phyloP scores from a whole-genome alignment of 2,329 filamentous ascomycete genomes.

The Ilyonectria robusta region DNA sequence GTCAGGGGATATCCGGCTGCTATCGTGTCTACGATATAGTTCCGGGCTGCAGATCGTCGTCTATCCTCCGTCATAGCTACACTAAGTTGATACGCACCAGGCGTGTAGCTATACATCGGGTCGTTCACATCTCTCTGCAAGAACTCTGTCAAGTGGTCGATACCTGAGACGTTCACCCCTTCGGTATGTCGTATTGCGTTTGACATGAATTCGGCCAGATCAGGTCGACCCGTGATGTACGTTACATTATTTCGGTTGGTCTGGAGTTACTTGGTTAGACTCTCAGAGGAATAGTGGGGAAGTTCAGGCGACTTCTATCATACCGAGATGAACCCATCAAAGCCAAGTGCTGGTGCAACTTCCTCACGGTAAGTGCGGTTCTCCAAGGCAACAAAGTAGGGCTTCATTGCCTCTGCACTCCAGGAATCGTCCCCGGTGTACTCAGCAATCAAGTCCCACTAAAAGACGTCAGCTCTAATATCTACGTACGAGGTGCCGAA shows the following conservation, averaged over 20 bases:
- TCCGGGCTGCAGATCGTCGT: slow-evolving; percentile 31
- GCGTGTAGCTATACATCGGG: slow-evolving; percentile 45
- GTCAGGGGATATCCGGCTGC: slow-evolving; percentile 63
- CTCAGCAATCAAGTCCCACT: slow-evolving; percentile 52
- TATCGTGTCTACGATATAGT: slow-evolving; percentile 56
- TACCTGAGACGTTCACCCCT: slow-evolving; percentile 37
- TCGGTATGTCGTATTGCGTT: slow-evolving; percentile 29
- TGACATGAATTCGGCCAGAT: slow-evolving; percentile 27
- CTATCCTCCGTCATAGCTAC: slow-evolving; percentile 40
- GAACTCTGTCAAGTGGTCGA: slow-evolving; percentile 43
- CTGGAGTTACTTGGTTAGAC: slow-evolving; percentile 18
- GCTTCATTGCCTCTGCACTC: slow-evolving; percentile 57
- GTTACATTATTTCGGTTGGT: slow-evolving; percentile 42
- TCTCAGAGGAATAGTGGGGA: too few relatives aligned
- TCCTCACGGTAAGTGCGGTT: slow-evolving; percentile 56
- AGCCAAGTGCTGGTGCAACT: slow-evolving; percentile 57
- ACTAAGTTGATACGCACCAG: slow-evolving; percentile 50
- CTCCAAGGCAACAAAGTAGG: slow-evolving; percentile 58
- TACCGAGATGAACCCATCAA: slow-evolving; percentile 54
- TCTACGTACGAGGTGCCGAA: too few relatives aligned
- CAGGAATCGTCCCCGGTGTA: slow-evolving; percentile 61
- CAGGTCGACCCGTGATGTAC: slow-evolving; percentile 30
- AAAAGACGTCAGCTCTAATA: too few relatives aligned
- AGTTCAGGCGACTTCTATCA: neutral
- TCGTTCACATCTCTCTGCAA: slow-evolving; percentile 51